Conservation (phyloP, 2,329 filamentous ascomycete species). For the Colletotrichum musicola region DNA sequence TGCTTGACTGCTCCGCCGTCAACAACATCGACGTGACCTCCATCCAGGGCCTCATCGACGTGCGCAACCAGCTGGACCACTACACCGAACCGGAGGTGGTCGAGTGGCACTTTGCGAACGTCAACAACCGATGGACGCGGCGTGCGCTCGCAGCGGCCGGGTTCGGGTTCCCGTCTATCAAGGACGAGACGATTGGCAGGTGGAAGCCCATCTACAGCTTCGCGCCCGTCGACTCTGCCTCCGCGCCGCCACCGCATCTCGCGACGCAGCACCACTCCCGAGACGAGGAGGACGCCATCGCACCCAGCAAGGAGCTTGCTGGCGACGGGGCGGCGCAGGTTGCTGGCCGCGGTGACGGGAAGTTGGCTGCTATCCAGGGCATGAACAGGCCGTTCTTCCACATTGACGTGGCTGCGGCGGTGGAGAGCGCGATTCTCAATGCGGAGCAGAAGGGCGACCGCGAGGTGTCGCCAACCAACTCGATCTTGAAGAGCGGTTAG, state of each 20-base stretch:
- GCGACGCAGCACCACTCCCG: slow-evolving; percentile 35
- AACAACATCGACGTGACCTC: slow-evolving; percentile 70
- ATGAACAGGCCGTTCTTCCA: slow-evolving; percentile 67
- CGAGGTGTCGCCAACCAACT: slow-evolving; percentile 28
- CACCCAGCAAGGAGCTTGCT: slow-evolving; percentile 7
- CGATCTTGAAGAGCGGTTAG: slow-evolving; percentile 36
- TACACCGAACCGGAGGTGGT: slow-evolving; percentile 62
- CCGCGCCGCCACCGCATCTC: slow-evolving; percentile 30
- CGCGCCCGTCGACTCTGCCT: slow-evolving; percentile 41
- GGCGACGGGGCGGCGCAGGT: slow-evolving; percentile 38
- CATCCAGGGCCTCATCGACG: slow-evolving; percentile 68
- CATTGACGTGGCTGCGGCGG: slow-evolving; percentile 62
- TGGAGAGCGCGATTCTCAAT: slow-evolving; percentile 58
- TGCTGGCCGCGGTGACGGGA: slow-evolving; percentile 37
- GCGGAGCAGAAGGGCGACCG: slow-evolving; percentile 41
- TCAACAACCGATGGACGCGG: slow-evolving; percentile 69
- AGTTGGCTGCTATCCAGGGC: slow-evolving; percentile 55
- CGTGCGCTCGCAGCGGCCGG: slow-evolving; percentile 68
- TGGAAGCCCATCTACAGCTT: slow-evolving; percentile 52
- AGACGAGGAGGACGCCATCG: slow-evolving; percentile 40
- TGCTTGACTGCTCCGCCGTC: slow-evolving; percentile 70
- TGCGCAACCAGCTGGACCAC: slow-evolving; percentile 66
- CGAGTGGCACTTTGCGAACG: slow-evolving; percentile 67
- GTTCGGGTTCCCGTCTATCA: slow-evolving; percentile 61
- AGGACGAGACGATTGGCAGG: slow-evolving; percentile 45